Base-by-base conservation (phyloP, 495 filamentous ascomycete species). In the Glarea lozoyensis region DNA sequence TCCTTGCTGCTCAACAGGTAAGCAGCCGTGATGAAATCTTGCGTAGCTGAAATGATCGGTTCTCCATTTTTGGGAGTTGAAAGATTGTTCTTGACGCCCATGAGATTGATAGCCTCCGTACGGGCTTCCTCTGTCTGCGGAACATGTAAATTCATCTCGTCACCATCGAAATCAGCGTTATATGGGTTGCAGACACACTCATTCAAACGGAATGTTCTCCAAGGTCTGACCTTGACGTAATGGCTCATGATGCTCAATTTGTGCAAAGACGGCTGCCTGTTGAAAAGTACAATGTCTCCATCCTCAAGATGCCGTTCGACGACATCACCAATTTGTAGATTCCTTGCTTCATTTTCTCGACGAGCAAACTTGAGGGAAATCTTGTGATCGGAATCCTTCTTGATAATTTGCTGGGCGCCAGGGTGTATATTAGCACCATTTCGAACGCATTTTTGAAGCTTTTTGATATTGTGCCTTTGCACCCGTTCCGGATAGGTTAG, bases 81-180 rank as follows among this genome's bases (percentile, higher is more conserved):
- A 35, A 98, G 62, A 58, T 98, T 98, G 66, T 97, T 78, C 63
- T 96, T 94, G 2, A 98, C 92, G 36, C 93, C 93, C 93, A 98
- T 98, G 31, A 98, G 64, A 56, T 88, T 85, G 61, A 94, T 92
- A 0, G 92, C 92, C 58, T 98, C 92, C 6, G 89, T 82, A 37
- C 93, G 77, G 10, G 92, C 92, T 64, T 98, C 92, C 65, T 97
- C 92, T 2, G 93, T 98, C 59, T 98, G 92, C 12, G 92, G 92
- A 4, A 98, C 88, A 62, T 98, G 92, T 48, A 98, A 62, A 55
- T 98, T 98, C 92, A 98, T 98, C 62, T 98, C 92, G 49, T 98
- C 92, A 52, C 92, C 92, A 54, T 98, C 92, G 57, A 98, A 98
- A 79, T 98, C 92, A 33, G 92, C 92, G 63, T 98, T 98, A 73